Percentiles rank a stretch among this genome's conserved stretches.
phyloP scores from a whole-genome alignment of 2,329 filamentous ascomycete genomes.

The Apiospora rasikravindrae region DNA sequence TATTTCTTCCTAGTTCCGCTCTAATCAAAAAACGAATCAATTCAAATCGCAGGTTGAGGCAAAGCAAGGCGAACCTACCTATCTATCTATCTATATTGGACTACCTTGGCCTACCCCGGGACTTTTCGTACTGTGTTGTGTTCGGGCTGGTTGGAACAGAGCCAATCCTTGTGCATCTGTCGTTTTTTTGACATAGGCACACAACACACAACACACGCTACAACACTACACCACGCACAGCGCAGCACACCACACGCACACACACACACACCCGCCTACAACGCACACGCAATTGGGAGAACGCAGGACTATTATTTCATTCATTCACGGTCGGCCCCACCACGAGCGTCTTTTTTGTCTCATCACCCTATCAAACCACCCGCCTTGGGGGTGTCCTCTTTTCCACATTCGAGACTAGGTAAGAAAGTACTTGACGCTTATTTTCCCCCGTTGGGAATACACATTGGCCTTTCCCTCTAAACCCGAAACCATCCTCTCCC shows the following conservation, averaged over 20 bases:
- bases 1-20: slow-evolving; percentile 1
- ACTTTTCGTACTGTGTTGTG: slow-evolving; percentile 13
- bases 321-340: slow-evolving; percentile 15
- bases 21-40: slow-evolving; percentile 2
- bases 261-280: background rate
- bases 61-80: background rate
- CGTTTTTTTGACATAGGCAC: slow-evolving; percentile 8
- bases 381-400: slow-evolving; percentile 18
- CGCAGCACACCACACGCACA: background rate
- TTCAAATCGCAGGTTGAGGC: background rate
- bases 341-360: slow-evolving; percentile 16
- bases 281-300: slow-evolving; percentile 14
- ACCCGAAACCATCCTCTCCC: slow-evolving; percentile 19
- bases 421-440: slow-evolving; percentile 20
- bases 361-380: slow-evolving; percentile 10
- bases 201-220: slow-evolving; percentile 2
- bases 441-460: slow-evolving; percentile 16
- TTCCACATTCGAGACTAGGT: slow-evolving; percentile 16
- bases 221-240: background rate
- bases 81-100: background rate
- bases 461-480: slow-evolving; percentile 18
- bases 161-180: slow-evolving; percentile 11
- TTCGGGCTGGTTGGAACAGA: background rate
- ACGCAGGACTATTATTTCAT: slow-evolving; percentile 14
- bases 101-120: background rate